Percentiles rank a stretch among this genome's conserved stretches.
Evolutionary conservation across 202 grass and related monocot species (phyloP).

Genomic region (Sporobolus alterniflorus): DNA sequence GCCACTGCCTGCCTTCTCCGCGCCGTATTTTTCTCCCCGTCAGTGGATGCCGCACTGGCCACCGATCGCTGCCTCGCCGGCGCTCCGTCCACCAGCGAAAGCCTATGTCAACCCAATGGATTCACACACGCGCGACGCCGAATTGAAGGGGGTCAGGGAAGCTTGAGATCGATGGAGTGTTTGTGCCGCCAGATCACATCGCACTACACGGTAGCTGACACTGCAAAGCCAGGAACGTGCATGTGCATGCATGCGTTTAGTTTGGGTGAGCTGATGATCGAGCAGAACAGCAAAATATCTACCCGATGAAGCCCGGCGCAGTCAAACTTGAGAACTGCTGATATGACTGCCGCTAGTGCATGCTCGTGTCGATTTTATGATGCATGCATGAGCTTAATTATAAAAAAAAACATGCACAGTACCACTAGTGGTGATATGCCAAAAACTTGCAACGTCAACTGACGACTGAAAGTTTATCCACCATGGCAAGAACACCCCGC

Average conservation of each 20-base stretch:
- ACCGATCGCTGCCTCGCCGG: too few relatives aligned
- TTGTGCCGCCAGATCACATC: neutral
- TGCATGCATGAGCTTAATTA: neutral
- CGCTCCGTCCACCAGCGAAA: too few relatives aligned
- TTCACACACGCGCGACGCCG: too few relatives aligned
- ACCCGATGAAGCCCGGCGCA: neutral
- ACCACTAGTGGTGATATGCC: neutral
- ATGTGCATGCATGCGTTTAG: too few relatives aligned
- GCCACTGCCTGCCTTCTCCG: too few relatives aligned
- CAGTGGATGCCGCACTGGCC: too few relatives aligned
- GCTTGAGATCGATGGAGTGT: neutral
- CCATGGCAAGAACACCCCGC: neutral
- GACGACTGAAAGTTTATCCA: neutral
- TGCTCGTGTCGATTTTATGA: neutral
- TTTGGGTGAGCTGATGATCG: too few relatives aligned
- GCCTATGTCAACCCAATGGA: too few relatives aligned
- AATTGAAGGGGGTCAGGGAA: too few relatives aligned
- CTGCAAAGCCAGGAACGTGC: neutral
- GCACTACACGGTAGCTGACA: neutral
- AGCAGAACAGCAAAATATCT: neutral
- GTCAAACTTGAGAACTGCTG: neutral
- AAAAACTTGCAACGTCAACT: neutral
- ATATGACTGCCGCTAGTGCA: neutral
- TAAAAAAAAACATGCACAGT: neutral
- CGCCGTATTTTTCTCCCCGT: too few relatives aligned